phyloP scores from a whole-genome alignment of 2,329 filamentous ascomycete genomes.

The Herpotrichia juniperi region DNA sequence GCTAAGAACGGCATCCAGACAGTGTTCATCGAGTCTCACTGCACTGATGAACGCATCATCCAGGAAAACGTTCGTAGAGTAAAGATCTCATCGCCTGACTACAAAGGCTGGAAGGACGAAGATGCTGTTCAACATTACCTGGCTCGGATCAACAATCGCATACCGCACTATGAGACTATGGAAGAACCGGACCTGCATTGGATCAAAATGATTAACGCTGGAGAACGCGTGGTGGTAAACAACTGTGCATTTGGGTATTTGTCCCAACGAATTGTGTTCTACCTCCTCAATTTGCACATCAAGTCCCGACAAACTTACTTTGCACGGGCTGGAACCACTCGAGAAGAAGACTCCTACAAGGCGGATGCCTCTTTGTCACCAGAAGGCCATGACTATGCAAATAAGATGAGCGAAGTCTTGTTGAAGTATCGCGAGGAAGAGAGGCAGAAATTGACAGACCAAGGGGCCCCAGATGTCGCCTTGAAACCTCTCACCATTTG shows the following conservation, averaged over 20 bases:
- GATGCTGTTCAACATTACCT: slow-evolving; percentile 94
- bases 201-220: slow-evolving; percentile 99
- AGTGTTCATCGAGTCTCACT: slow-evolving; percentile 94
- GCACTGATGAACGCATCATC: slow-evolving; percentile 90
- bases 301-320: slow-evolving; percentile 95
- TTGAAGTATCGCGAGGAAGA: slow-evolving; percentile 84
- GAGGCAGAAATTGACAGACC: slow-evolving; percentile 69
- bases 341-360: slow-evolving; percentile 91
- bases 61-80: slow-evolving; percentile 96
- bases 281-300: slow-evolving; percentile 96
- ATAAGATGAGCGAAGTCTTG: slow-evolving; percentile 72
- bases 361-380: slow-evolving; percentile 84
- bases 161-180: slow-evolving; percentile 97
- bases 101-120: slow-evolving; percentile 87
- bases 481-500: slow-evolving; percentile 86
- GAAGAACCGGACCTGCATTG: slow-evolving; percentile 92
- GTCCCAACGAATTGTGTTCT: slow-evolving; percentile 97
- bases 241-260: slow-evolving; percentile 97
- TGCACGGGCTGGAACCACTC: slow-evolving; percentile 81
- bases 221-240: slow-evolving; percentile 91
- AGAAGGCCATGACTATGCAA: slow-evolving; percentile 79
- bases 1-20: slow-evolving; percentile 97
- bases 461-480: slow-evolving; percentile 70
- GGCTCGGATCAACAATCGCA: slow-evolving; percentile 85
- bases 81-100: slow-evolving; percentile 98